Base-by-base conservation (phyloP, 2,329 filamentous ascomycete species). In the Microsporum audouinii region DNA sequence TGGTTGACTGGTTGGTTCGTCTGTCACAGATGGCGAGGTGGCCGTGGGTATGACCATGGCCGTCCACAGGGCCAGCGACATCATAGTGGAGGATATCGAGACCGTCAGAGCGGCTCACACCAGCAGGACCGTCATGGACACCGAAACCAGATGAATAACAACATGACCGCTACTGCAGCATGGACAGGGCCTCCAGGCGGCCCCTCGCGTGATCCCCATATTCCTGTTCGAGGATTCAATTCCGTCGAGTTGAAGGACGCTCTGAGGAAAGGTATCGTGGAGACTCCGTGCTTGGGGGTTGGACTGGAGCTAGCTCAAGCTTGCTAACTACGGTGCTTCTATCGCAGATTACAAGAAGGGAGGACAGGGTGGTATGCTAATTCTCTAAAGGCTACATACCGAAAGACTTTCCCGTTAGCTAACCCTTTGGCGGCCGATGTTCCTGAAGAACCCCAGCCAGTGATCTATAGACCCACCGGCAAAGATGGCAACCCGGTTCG, bases 181-280 rank as follows among this genome's bases (percentile, higher is more conserved):
- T 74, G 72, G 73, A 64, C 66, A 41, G 59, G 59, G 33, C 63
- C 49, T 27, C 63, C 57, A 17, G 58, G 60, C 38, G 62, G 65
- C 51, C 60, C 62, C 56, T 51, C 66, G 51, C 70, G 72, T 63
- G 75, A 77, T 17, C 72, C 73, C 58, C 75, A 78, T 68, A 67
- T 73, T 39, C 70, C 76, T n/a, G 73, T 77, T 29, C 68, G 69
- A 27, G 73, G 71, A 4, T 79, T 78, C 69, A 78, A 79, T 66
- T 69, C 73, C 14, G 65, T 68, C 5, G 77, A 78, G 63, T 68
- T 72, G 34, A 76, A 76, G 64, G 71, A 68, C 47, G 68, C 71
- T 61, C 68, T 79, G 38, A 76, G 69, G 64, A 73, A 69, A 69
- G 72, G 77, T 74, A 71, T 41, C 10, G 65, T 23, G 49, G 6